These are phyloP conservation scores for Phytophthora meadii DNA, from an alignment of 352 stramenopile genomes.

Conservation along the genomic window DNA sequence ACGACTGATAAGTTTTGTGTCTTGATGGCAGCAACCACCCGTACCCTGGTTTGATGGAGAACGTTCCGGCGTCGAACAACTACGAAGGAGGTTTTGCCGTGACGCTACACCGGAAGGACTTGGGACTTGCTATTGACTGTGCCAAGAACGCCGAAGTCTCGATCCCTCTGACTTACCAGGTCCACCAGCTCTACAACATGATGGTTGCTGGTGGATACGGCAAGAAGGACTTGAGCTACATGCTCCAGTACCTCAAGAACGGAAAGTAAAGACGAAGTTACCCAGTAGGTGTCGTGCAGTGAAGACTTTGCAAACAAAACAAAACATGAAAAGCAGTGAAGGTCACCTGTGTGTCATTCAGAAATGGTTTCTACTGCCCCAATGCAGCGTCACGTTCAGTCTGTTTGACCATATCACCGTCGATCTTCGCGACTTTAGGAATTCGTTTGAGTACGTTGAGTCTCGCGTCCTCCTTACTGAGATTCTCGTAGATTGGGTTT, in stretches of 20 bases:
- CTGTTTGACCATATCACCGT: slow-evolving; percentile 89
- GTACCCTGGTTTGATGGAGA: slow-evolving; percentile 92
- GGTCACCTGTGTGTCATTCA: not conserved
- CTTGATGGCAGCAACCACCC: slow-evolving; percentile 87
- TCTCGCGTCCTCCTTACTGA: slow-evolving; percentile 89
- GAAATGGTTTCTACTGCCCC: slow-evolving; percentile 43
- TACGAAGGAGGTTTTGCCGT: slow-evolving; percentile 93
- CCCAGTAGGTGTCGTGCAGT: slow-evolving; percentile 27
- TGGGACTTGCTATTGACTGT: slow-evolving; percentile 94
- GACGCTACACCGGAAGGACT: slow-evolving; percentile 97
- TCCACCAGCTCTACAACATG: slow-evolving; percentile 88
- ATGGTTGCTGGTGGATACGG: slow-evolving; percentile 75
- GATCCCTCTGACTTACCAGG: slow-evolving; percentile 74
- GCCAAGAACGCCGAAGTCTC: slow-evolving; percentile 85
- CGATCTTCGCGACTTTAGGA: slow-evolving; percentile 86
- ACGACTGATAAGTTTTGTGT: slow-evolving; percentile 1
- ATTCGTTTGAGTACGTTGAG: slow-evolving; percentile 86
- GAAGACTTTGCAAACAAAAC: slow-evolving; percentile 16
- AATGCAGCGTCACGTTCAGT: slow-evolving; percentile 79
- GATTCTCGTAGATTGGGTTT: slow-evolving; percentile 96
- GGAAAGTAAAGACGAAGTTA: slow-evolving; percentile 47
- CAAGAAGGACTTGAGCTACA: slow-evolving; percentile 89
- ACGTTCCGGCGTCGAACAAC: slow-evolving; percentile 87
- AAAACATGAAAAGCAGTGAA: slow-evolving; percentile 28
- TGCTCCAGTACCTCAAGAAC: slow-evolving; percentile 86